A percentile compares a stretch with the other conserved stretches of the same genome.
phyloP scores from a whole-genome alignment of 441 rosid genomes.

The Euphorbia schlechtendalii region DNA sequence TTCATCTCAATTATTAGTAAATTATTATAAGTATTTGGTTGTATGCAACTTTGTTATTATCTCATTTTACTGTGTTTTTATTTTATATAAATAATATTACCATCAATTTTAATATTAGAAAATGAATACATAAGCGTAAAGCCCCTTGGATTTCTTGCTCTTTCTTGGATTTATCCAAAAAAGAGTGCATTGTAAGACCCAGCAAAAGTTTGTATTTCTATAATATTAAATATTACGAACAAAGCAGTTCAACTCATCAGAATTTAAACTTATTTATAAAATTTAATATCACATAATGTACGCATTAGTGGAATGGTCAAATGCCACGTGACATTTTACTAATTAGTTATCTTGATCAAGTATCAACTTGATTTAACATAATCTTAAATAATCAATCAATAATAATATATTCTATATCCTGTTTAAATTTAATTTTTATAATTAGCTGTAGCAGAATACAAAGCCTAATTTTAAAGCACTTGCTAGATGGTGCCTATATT shows the following conservation, averaged over 20 bases:
- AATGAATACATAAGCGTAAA: too few relatives aligned
- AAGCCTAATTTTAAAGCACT: too few relatives aligned
- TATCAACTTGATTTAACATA: not conserved
- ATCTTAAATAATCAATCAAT: not conserved
- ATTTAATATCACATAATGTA: not conserved
- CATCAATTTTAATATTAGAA: too few relatives aligned
- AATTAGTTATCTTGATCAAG: not conserved
- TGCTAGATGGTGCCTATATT: too few relatives aligned
- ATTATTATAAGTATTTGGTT: not conserved
- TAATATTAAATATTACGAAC: not conserved
- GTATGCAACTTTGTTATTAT: conserved; percentile 1
- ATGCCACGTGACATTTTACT: conserved; percentile 3
- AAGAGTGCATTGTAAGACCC: conserved; percentile 13
- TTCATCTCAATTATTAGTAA: not conserved
- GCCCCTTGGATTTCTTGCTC: not conserved
- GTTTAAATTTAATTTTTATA: too few relatives aligned
- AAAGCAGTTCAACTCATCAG: not conserved
- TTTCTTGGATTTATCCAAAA: not conserved
- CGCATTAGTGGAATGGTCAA: not conserved
- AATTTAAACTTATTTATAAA: not conserved
- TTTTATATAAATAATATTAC: too few relatives aligned
- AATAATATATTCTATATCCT: too few relatives aligned
- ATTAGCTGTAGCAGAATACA: too few relatives aligned
- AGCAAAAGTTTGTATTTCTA: not conserved
- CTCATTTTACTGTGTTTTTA: not conserved